A percentile compares a stretch with the other conserved stretches of the same genome.
phyloP scores from a whole-genome alignment of 2,329 filamentous ascomycete species.

The Penicillium sp. region DNA sequence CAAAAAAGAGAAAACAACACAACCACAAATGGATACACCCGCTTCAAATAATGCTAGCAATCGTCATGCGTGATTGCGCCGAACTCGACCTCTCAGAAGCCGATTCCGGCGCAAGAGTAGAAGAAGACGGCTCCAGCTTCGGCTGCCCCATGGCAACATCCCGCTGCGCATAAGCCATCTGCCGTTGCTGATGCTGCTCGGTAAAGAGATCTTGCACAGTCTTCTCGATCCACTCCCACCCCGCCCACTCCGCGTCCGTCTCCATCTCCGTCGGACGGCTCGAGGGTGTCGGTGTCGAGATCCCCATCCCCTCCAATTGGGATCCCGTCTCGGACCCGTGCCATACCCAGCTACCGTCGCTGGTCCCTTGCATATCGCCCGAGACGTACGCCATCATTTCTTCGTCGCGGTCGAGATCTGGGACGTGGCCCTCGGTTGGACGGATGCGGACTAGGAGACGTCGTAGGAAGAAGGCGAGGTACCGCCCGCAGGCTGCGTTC shows the following conservation, averaged over 20 bases:
- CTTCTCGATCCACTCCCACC: constrained; percentile 73
- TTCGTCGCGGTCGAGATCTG: constrained; percentile 65
- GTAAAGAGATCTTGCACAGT: constrained; percentile 45
- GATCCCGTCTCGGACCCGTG: constrained; percentile 54
- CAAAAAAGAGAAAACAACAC: not conserved
- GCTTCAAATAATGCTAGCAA: constrained; percentile 44
- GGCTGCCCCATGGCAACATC: constrained; percentile 19
- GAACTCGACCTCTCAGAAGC: constrained; percentile 26
- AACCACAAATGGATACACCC: not conserved
- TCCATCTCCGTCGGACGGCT: constrained; percentile 48
- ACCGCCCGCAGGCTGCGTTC: constrained; percentile 75
- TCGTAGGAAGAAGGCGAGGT: constrained; percentile 76
- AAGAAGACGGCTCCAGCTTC: constrained; percentile 6
- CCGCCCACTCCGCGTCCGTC: constrained; percentile 68
- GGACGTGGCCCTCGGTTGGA: constrained; percentile 31
- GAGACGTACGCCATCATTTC: constrained; percentile 85
- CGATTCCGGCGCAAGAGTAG: constrained; percentile 22
- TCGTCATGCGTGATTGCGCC: constrained; percentile 44
- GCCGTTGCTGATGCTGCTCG: constrained; percentile 36
- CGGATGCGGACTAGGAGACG: constrained; percentile 58
- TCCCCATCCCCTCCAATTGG: constrained; percentile 30
- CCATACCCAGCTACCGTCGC: constrained; percentile 82
- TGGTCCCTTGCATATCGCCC: constrained; percentile 78
- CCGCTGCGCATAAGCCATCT: not conserved
- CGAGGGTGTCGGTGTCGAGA: constrained; percentile 10